These are phyloP conservation scores for Amauroascus verrucosus DNA, from an alignment of 2,329 filamentous ascomycete genomes.

Conservation along the genomic window DNA sequence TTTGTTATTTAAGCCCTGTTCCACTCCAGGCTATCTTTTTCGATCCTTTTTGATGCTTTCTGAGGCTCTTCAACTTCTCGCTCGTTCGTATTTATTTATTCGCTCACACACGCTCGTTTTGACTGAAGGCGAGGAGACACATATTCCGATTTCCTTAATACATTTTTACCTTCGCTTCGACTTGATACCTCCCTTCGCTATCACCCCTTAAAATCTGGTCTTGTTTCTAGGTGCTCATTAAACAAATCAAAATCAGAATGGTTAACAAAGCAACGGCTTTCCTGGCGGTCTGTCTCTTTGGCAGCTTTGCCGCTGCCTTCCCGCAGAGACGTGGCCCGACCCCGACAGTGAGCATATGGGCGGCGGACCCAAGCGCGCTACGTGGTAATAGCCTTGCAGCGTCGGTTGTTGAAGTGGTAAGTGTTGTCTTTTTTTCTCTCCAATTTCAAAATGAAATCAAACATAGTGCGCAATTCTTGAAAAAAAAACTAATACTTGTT, in stretches of 20 bases:
- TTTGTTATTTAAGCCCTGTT: no score
- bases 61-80: no score
- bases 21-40: no score
- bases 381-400: not conserved
- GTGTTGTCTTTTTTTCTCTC: no score
- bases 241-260: not conserved
- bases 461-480: no score
- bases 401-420: constrained; percentile 5
- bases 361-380: not conserved
- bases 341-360: constrained; percentile 3
- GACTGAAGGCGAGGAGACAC: no score
- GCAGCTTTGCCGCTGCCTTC: not conserved
- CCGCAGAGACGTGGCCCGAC: not conserved
- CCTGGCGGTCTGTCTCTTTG: not conserved
- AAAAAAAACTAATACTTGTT: not conserved
- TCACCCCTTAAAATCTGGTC: not conserved
- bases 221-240: not conserved
- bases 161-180: no score
- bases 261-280: constrained; percentile 3
- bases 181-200: not conserved
- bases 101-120: no score
- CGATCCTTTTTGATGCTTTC: no score
- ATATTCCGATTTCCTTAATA: no score
- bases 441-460: no score
- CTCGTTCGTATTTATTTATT: no score